Evolutionary conservation across 1,284 basidiomycete genomes (phyloP).

Genomic region (Papiliotrema flavescens): DNA sequence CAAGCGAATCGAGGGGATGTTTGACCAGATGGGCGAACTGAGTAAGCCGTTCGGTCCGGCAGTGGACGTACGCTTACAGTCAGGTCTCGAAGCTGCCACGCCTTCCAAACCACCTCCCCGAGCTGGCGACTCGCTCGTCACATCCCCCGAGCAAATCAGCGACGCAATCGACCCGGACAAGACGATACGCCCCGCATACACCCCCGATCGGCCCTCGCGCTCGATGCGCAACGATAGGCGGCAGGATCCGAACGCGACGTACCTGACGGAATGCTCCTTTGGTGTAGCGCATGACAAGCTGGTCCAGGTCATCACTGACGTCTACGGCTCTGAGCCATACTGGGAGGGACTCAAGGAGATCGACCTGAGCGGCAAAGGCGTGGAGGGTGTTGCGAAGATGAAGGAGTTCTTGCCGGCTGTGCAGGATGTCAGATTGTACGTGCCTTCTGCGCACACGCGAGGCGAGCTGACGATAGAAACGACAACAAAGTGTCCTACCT

Average conservation of each 20-base stretch:
- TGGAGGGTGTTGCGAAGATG: constrained; percentile 85
- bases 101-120: constrained; percentile 57
- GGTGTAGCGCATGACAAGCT: constrained; percentile 84
- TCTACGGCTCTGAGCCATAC: constrained; percentile 89
- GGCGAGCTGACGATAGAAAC: constrained; percentile 57
- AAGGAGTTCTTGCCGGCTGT: constrained; percentile 90
- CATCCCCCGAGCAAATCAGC: background rate
- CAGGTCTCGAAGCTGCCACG: constrained; percentile 53
- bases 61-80: constrained; percentile 1
- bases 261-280: constrained; percentile 90
- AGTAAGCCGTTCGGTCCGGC: constrained; percentile 51
- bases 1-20: constrained; percentile 71
- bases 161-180: background rate
- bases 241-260: constrained; percentile 60
- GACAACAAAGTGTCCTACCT: constrained; percentile 79
- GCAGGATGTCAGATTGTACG: constrained; percentile 75
- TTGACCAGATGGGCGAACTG: constrained; percentile 64
- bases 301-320: constrained; percentile 88
- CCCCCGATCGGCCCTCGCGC: background rate
- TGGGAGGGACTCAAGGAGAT: constrained; percentile 80
- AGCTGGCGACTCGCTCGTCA: background rate
- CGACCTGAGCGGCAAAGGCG: constrained; percentile 70
- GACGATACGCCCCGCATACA: constrained; percentile 15
- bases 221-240: background rate
- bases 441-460: constrained; percentile 11